A percentile compares a stretch with the other conserved stretches of the same genome.
phyloP scores from a whole-genome alignment of 495 filamentous ascomycete genomes.

The Staphylotrichum longicolle region DNA sequence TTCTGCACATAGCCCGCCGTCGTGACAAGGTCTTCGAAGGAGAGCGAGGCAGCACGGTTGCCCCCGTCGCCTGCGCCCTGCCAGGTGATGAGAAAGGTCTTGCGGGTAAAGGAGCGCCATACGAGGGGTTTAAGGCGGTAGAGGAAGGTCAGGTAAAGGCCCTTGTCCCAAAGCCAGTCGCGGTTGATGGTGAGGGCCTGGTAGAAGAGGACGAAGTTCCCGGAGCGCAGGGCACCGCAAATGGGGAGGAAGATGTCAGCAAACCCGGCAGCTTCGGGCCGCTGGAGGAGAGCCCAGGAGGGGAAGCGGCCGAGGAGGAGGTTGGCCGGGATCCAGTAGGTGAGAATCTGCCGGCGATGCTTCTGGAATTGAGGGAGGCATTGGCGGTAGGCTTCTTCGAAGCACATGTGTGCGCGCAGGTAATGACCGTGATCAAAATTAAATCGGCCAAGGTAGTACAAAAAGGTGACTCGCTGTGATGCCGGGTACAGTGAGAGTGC shows the following conservation, averaged over 20 bases:
- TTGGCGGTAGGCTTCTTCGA: slow-evolving; percentile 78
- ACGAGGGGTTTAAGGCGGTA: slow-evolving; percentile 75
- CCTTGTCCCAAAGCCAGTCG: slow-evolving; percentile 73
- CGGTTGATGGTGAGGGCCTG: slow-evolving; percentile 53
- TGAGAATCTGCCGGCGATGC: slow-evolving; percentile 77
- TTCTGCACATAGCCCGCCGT: slow-evolving; percentile 52
- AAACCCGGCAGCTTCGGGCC: slow-evolving; percentile 71
- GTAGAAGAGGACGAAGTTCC: slow-evolving; percentile 76
- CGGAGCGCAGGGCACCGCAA: slow-evolving; percentile 67
- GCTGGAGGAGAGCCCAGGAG: slow-evolving; percentile 57
- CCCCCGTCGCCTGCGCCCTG: slow-evolving; percentile 54
- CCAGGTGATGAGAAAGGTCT: slow-evolving; percentile 60
- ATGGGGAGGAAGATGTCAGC: slow-evolving; percentile 70
- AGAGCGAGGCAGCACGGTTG: slow-evolving; percentile 56
- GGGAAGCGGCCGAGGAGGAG: slow-evolving; percentile 86
- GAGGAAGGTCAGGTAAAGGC: slow-evolving; percentile 67
- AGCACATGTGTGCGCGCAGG: slow-evolving; percentile 65
- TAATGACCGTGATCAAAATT: slow-evolving; percentile 80
- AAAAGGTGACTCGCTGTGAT: slow-evolving; percentile 84
- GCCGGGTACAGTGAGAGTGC: slow-evolving; percentile 76
- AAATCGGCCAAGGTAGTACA: slow-evolving; percentile 92
- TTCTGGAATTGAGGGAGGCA: slow-evolving; percentile 63
- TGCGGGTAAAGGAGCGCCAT: slow-evolving; percentile 79
- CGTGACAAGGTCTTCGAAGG: slow-evolving; percentile 54
- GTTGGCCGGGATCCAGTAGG: slow-evolving; percentile 79